These are phyloP conservation scores for Naganishia onofrii DNA, from an alignment of 768 basidiomycete species.

Conservation along the genomic window DNA sequence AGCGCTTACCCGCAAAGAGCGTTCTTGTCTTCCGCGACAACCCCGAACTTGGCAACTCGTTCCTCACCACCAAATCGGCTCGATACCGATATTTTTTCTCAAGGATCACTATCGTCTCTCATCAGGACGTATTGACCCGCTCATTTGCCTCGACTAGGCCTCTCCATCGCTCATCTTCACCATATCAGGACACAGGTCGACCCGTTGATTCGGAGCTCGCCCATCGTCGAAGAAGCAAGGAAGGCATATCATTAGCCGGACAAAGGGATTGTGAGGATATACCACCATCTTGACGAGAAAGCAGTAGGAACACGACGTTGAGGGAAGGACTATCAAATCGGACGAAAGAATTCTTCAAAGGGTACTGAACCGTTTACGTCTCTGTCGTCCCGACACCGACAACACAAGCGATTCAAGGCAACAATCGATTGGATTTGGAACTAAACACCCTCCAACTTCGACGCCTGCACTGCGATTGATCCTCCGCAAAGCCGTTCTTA, in stretches of 20 bases:
- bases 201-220: conserved; percentile 26
- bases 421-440: conserved; percentile 17
- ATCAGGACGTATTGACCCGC: conserved; percentile 39
- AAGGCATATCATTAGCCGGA: conserved; percentile 5
- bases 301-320: conserved; percentile 7
- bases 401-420: conserved; percentile 23
- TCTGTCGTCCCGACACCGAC: conserved; percentile 24
- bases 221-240: conserved; percentile 22
- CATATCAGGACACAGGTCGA: conserved; percentile 25
- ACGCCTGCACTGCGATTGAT: conserved; percentile 26
- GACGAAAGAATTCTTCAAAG: conserved; percentile 10
- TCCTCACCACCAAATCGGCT: conserved; percentile 14
- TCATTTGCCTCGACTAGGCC: conserved; percentile 34
- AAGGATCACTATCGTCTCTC: conserved; percentile 37
- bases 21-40: conserved; percentile 32
- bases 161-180: conserved; percentile 37
- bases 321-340: conserved; percentile 16
- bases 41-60: conserved; percentile 28
- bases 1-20: conserved; percentile 25
- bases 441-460: conserved; percentile 10
- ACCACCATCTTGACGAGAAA: conserved; percentile 14
- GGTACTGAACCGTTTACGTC: conserved; percentile 26
- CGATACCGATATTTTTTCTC: conserved; percentile 26
- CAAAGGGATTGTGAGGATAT: conserved; percentile 12
- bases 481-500: conserved; percentile 19